Percentiles rank a stretch among this genome's conserved stretches.
phyloP scores from a whole-genome alignment of 2,329 filamentous ascomycete species.

The Cryphonectria nitschkei region DNA sequence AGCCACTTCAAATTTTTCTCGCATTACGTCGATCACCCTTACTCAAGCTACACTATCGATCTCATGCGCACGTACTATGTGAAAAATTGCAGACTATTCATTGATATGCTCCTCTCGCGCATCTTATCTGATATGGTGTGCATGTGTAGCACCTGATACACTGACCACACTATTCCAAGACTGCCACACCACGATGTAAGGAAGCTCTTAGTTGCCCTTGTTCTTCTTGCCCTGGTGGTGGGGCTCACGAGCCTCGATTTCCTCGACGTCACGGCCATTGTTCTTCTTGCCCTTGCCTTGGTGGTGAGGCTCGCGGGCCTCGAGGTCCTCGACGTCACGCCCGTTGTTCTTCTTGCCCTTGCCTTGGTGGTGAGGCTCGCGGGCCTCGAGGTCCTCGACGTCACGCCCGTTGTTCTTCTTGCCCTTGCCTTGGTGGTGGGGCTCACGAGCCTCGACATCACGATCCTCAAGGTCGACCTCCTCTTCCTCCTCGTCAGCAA shows the following conservation, averaged over 20 bases:
- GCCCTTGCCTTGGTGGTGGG: slow-evolving; percentile 31
- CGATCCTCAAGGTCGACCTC: slow-evolving; percentile 14
- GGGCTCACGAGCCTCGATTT: slow-evolving; percentile 31
- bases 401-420: slow-evolving; percentile 26
- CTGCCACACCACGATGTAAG: background rate
- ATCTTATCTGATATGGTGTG: background rate
- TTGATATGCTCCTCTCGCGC: background rate
- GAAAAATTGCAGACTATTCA: background rate
- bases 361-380: slow-evolving; percentile 6
- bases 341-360: slow-evolving; percentile 22
- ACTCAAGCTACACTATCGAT: background rate
- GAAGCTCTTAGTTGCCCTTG: background rate
- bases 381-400: slow-evolving; percentile 12
- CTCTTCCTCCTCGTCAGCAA: slow-evolving; percentile 26
- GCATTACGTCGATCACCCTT: background rate
- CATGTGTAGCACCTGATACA: background rate
- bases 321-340: slow-evolving; percentile 7
- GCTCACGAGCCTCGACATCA: slow-evolving; percentile 9
- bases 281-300: slow-evolving; percentile 24
- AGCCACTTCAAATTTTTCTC: background rate
- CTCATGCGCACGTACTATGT: background rate
- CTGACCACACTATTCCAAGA: background rate
- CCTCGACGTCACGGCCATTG: background rate
- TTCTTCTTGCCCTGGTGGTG: slow-evolving; percentile 31
- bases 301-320: slow-evolving; percentile 23